Conservation (phyloP, 495 filamentous ascomycete species). For the Acidiella bohemica region DNA sequence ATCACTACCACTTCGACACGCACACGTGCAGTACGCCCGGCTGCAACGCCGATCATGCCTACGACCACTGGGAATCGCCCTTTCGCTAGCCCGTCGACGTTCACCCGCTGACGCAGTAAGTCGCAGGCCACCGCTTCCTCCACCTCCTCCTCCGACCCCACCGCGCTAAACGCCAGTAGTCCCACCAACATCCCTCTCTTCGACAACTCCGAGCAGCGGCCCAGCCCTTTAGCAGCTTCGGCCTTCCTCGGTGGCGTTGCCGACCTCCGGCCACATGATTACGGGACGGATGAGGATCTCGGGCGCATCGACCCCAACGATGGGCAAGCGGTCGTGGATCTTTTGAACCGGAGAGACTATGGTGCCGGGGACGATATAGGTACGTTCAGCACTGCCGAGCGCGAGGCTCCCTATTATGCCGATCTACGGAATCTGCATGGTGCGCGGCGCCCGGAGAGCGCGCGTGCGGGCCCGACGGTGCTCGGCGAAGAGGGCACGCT, state of each 20-base stretch:
- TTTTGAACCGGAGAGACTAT: constrained; percentile 4
- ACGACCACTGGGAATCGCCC: constrained; percentile 19
- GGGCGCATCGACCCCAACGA: constrained; percentile 10
- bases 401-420: constrained; percentile 1
- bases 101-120: not conserved
- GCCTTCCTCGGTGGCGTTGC: not conserved
- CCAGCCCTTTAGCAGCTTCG: constrained; percentile 6
- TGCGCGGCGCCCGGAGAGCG: not conserved
- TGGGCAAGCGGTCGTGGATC: constrained; percentile 18
- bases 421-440: not conserved
- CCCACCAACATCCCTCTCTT: not conserved
- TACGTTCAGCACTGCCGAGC: constrained; percentile 3
- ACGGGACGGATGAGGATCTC: constrained; percentile 11
- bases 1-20: constrained; percentile 13
- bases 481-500: constrained; percentile 10
- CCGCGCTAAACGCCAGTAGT: constrained; percentile 3
- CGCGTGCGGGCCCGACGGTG: constrained; percentile 5
- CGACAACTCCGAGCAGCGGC: constrained; percentile 17
- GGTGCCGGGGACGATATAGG: constrained; percentile 12
- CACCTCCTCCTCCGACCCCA: no score
- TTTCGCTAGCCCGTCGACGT: not conserved
- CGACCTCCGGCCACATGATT: constrained; percentile 13
- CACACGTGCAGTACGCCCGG: constrained; percentile 8
- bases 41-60: constrained; percentile 10
- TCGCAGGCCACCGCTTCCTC: not conserved